Conservation (phyloP, 306 rosid species). For the Cicer judaicum region DNA sequence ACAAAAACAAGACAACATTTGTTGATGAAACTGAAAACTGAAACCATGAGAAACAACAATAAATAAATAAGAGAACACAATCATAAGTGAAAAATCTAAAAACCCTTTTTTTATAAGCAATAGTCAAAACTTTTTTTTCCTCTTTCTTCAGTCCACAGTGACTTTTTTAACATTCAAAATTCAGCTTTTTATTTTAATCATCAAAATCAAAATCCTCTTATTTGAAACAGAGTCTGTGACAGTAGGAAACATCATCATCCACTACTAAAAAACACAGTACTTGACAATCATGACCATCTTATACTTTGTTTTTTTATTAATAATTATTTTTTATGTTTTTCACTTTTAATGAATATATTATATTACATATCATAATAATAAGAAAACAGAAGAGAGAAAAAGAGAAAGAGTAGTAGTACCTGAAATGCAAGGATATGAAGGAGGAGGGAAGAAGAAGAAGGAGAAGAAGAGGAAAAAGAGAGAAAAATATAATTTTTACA, state of each 20-base stretch:
- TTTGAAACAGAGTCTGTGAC: slow-evolving; percentile 26
- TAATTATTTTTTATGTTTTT: background rate
- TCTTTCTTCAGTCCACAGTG: slow-evolving; percentile 33
- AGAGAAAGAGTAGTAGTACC: slow-evolving; percentile 15
- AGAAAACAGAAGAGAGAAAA: background rate
- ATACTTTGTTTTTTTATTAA: background rate
- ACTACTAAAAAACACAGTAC: slow-evolving; percentile 39
- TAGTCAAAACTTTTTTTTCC: slow-evolving; percentile 30
- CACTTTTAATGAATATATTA: background rate
- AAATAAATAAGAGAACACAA: slow-evolving; percentile 39
- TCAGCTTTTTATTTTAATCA: slow-evolving; percentile 38
- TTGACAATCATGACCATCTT: slow-evolving; percentile 21
- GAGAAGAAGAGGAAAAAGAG: background rate
- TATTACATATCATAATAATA: background rate
- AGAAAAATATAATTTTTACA: background rate
- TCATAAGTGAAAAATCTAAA: slow-evolving; percentile 19
- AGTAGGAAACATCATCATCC: slow-evolving; percentile 41
- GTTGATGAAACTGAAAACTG: slow-evolving; percentile 20
- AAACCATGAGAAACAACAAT: background rate
- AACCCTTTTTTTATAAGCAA: slow-evolving; percentile 18
- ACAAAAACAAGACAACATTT: background rate
- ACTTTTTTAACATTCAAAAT: slow-evolving; percentile 24
- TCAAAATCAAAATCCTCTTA: slow-evolving; percentile 36
- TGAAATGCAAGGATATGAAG: slow-evolving; percentile 9
- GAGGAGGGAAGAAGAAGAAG: slow-evolving; percentile 34